These are phyloP conservation scores for Stylonectria norvegica DNA, from an alignment of 2,329 filamentous ascomycete genomes.

Conservation along the genomic window DNA sequence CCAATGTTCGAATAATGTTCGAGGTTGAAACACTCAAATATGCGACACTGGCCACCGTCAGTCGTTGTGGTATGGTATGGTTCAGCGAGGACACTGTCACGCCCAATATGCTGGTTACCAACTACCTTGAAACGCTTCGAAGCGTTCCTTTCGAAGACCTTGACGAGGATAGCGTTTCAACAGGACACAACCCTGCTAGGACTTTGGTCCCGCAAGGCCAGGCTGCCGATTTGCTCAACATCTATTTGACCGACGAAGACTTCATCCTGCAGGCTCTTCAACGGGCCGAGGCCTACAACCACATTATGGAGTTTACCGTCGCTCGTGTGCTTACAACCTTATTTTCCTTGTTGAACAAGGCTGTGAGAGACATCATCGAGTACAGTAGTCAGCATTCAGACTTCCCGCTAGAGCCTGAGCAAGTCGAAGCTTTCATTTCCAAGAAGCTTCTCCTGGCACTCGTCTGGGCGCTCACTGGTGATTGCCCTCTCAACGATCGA, in stretches of 20 bases:
- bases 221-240: slow-evolving; percentile 74
- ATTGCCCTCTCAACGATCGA: slow-evolving; percentile 84
- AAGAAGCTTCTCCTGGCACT: slow-evolving; percentile 92
- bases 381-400: slow-evolving; percentile 94
- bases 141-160: slow-evolving; percentile 88
- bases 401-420: slow-evolving; percentile 86
- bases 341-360: slow-evolving; percentile 94
- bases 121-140: slow-evolving; percentile 83
- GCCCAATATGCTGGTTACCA: slow-evolving; percentile 83
- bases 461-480: slow-evolving; percentile 94
- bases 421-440: slow-evolving; percentile 82
- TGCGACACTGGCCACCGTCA: slow-evolving; percentile 96
- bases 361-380: slow-evolving; percentile 86
- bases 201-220: slow-evolving; percentile 74
- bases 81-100: slow-evolving; percentile 98
- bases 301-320: slow-evolving; percentile 98
- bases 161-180: slow-evolving; percentile 82
- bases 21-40: slow-evolving; percentile 98
- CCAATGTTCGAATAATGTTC: slow-evolving; percentile 99
- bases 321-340: slow-evolving; percentile 87
- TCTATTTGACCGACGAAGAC: slow-evolving; percentile 71
- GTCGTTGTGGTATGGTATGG: slow-evolving; percentile 99
- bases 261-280: slow-evolving; percentile 77
- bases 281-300: slow-evolving; percentile 74
- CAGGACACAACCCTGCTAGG: slow-evolving; percentile 72